Conservation (phyloP, 345 rosid genomes). For the Populus nigra region DNA sequence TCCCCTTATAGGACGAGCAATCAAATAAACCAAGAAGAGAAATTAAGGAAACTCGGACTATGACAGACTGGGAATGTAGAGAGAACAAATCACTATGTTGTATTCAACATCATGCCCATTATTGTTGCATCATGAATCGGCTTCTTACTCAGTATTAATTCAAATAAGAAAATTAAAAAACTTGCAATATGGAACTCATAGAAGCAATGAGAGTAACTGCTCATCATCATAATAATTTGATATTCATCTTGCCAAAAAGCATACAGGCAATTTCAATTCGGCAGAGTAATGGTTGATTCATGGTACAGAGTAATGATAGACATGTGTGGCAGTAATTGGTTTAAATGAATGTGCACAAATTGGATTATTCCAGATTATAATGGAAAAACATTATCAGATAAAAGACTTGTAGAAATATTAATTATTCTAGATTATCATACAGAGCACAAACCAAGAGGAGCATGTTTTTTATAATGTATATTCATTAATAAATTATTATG, state of each 20-base stretch:
- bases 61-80: neutral
- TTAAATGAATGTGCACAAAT: too few species aligned
- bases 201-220: neutral
- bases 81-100: neutral
- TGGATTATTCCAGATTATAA: too few species aligned
- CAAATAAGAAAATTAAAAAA: neutral
- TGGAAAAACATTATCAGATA: too few species aligned
- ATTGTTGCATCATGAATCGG: neutral
- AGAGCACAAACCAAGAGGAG: too few species aligned
- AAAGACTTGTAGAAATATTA: too few species aligned
- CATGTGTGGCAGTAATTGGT: too few species aligned
- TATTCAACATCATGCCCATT: neutral
- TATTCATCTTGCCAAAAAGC: neutral
- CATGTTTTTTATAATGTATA: too few species aligned
- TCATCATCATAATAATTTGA: neutral
- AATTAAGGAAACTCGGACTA: neutral
- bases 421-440: too few species aligned
- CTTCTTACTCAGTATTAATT: neutral
- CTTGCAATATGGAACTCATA: neutral
- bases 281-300: too few species aligned
- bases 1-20: neutral
- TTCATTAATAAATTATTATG: too few species aligned
- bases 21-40: neutral
- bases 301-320: too few species aligned
- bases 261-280: neutral